Conservation (phyloP, 2,329 filamentous ascomycete species). For the Colletotrichum sidae region DNA sequence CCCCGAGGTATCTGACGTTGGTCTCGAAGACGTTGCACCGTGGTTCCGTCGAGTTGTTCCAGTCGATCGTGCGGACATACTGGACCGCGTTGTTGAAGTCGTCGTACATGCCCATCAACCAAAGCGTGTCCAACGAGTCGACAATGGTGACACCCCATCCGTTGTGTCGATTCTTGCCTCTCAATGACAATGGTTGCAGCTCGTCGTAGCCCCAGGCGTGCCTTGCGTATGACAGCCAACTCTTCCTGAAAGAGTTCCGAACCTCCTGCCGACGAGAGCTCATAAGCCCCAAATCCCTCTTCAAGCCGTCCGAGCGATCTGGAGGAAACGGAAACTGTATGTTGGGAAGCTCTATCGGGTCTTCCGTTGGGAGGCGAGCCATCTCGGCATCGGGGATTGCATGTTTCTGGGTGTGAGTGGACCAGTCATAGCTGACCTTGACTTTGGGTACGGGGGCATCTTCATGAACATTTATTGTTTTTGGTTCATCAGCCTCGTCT, state of each 20-base stretch:
- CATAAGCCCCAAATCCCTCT: constrained; percentile 43
- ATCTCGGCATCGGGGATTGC: constrained; percentile 38
- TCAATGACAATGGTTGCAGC: constrained; percentile 54
- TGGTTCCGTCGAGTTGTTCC: constrained; percentile 56
- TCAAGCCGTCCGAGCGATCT: constrained; percentile 24
- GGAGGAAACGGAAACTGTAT: constrained; percentile 35
- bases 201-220: constrained; percentile 61
- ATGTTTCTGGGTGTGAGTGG: constrained; percentile 35
- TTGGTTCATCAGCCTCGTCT: constrained; percentile 10
- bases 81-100: constrained; percentile 63
- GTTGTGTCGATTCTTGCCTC: constrained; percentile 54
- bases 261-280: constrained; percentile 54
- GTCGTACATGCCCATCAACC: constrained; percentile 64
- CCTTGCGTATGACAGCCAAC: constrained; percentile 56
- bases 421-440: constrained; percentile 40
- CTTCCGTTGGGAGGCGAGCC: constrained; percentile 32
- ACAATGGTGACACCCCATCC: constrained; percentile 61
- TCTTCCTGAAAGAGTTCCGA: constrained; percentile 48
- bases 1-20: constrained; percentile 77
- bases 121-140: constrained; percentile 62
- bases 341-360: constrained; percentile 24
- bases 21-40: constrained; percentile 76
- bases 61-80: constrained; percentile 61
- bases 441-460: too few species aligned
- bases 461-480: background rate